phyloP scores from a whole-genome alignment of 2,329 filamentous ascomycete genomes.

The Phialophora expanda region DNA sequence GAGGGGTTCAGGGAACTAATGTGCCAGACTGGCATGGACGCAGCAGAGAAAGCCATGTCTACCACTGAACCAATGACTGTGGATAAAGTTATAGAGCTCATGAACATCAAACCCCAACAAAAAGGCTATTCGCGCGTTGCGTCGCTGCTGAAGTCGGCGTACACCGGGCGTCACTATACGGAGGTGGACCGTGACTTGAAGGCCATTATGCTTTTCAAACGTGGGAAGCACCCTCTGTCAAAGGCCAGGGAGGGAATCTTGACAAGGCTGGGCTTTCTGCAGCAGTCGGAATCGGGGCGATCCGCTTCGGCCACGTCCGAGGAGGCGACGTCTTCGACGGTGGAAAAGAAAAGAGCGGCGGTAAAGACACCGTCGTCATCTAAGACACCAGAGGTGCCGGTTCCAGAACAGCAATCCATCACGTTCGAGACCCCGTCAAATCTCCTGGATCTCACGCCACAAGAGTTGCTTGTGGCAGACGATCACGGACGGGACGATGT shows the following conservation, averaged over 20 bases:
- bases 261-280: slow-evolving; percentile 7
- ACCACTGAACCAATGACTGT: slow-evolving; percentile 12
- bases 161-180: slow-evolving; percentile 13
- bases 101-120: background rate
- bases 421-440: background rate
- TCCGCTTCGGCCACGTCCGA: background rate
- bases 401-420: slow-evolving; percentile 9
- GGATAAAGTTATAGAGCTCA: slow-evolving; percentile 16
- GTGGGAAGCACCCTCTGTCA: slow-evolving; percentile 5
- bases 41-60: background rate
- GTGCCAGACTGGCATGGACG: background rate
- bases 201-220: slow-evolving; percentile 10
- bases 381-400: background rate
- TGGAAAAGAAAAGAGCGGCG: background rate
- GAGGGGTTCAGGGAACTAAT: slow-evolving; percentile 7
- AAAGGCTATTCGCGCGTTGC: background rate
- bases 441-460: background rate
- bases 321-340: background rate
- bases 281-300: background rate
- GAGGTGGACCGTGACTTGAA: slow-evolving; percentile 23
- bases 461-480: background rate
- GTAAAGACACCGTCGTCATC: background rate
- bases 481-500: background rate
- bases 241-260: slow-evolving; percentile 9
- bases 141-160: slow-evolving; percentile 14